Evolutionary conservation across 345 rosid species (phyloP).

Genomic region (Lumnitzera racemosa): DNA sequence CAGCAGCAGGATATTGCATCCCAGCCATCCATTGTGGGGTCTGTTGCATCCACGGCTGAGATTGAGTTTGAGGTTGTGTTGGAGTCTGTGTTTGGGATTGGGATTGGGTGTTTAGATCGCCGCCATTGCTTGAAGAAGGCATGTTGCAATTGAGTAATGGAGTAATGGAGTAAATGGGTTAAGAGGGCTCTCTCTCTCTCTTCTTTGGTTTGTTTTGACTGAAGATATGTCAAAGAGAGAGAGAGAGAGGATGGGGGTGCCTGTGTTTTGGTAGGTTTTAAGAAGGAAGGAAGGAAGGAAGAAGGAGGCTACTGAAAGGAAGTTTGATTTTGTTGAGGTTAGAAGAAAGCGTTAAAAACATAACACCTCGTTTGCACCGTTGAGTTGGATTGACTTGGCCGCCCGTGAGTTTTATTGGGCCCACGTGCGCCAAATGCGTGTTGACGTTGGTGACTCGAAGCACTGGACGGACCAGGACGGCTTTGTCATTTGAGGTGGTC

Average conservation of each 20-base stretch:
- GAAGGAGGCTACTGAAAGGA: background rate
- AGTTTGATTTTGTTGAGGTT: background rate
- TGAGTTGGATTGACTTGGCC: too few relatives aligned
- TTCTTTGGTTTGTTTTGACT: background rate
- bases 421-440: too few relatives aligned
- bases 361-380: too few relatives aligned
- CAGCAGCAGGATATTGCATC: conserved; percentile 82
- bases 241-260: background rate
- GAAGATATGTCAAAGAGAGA: background rate
- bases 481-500: too few relatives aligned
- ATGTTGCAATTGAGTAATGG: background rate
- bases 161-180: too few relatives aligned
- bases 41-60: conserved; percentile 25
- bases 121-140: conserved; percentile 27
- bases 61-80: conserved; percentile 21
- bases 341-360: too few relatives aligned
- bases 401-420: too few relatives aligned
- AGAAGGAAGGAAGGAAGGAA: background rate
- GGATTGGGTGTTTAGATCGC: conserved; percentile 33
- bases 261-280: background rate
- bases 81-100: conserved; percentile 12
- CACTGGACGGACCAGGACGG: too few relatives aligned
- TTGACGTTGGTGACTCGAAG: too few relatives aligned
- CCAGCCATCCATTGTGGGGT: conserved; percentile 53
- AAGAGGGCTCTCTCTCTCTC: background rate